These are phyloP conservation scores for Chaetomium strumarium DNA, from an alignment of 2,329 filamentous ascomycete genomes.

Conservation along the genomic window DNA sequence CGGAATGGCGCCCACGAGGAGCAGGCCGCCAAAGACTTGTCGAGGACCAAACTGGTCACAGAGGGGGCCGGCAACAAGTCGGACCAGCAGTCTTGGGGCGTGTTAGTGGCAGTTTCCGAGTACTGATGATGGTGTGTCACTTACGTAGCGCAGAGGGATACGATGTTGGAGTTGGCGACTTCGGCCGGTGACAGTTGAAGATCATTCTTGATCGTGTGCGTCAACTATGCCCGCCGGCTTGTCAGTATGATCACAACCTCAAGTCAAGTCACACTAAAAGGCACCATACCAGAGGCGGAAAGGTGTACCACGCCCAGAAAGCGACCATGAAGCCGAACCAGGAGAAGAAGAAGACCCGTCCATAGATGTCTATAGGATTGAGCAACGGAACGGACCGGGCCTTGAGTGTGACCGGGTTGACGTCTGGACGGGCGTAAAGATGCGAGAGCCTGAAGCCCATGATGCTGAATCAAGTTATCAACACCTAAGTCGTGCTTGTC, in stretches of 20 bases:
- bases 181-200: slow-evolving; percentile 64
- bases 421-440: slow-evolving; percentile 54
- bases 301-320: slow-evolving; percentile 91
- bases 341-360: slow-evolving; percentile 83
- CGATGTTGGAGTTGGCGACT: slow-evolving; percentile 85
- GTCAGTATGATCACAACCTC: background rate
- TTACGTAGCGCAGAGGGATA: slow-evolving; percentile 67
- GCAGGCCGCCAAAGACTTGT: slow-evolving; percentile 67
- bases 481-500: background rate
- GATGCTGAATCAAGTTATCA: background rate
- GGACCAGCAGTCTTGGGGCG: slow-evolving; percentile 57
- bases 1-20: slow-evolving; percentile 74
- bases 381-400: slow-evolving; percentile 73
- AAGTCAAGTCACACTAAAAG: no score
- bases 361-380: slow-evolving; percentile 74
- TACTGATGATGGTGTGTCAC: slow-evolving; percentile 21
- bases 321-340: slow-evolving; percentile 82
- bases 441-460: slow-evolving; percentile 33
- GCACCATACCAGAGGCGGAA: slow-evolving; percentile 67
- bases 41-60: slow-evolving; percentile 82
- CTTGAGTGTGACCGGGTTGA: slow-evolving; percentile 82
- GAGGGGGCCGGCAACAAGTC: slow-evolving; percentile 71
- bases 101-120: background rate
- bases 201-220: slow-evolving; percentile 73
- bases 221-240: slow-evolving; percentile 40